These are phyloP conservation scores for Coemansia sp. DNA, from an alignment of 192 early-diverging fungal genomes.

Conservation along the genomic window DNA sequence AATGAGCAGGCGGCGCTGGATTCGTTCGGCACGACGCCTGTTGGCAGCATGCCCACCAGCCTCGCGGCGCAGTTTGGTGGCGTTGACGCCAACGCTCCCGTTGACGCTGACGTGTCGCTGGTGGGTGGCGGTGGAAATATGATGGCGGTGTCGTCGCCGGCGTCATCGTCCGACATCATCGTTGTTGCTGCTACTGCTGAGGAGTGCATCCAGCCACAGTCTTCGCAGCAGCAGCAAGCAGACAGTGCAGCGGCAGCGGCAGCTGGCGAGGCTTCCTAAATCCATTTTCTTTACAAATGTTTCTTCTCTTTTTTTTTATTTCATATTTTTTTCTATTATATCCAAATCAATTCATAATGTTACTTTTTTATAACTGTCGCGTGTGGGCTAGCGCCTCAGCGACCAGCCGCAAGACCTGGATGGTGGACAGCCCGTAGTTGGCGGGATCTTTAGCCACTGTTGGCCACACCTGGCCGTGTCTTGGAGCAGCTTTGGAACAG, in stretches of 20 bases:
- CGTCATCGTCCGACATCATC: conserved; percentile 3
- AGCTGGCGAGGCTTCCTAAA: not conserved
- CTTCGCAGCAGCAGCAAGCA: conserved; percentile 5
- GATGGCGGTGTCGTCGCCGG: conserved; percentile 23
- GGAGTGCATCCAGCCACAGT: conserved; percentile 9
- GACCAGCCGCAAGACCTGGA: conserved; percentile 20
- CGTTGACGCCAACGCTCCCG: not conserved
- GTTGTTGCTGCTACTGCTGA: not conserved
- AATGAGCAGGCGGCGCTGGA: conserved; percentile 38
- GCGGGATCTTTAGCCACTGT: conserved; percentile 68
- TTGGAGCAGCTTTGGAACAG: conserved; percentile 79
- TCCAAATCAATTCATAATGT: not conserved
- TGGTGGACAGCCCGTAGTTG: conserved; percentile 22
- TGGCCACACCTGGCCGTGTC: conserved; percentile 91
- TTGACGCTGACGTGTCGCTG: conserved; percentile 38
- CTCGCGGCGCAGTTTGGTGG: conserved; percentile 16
- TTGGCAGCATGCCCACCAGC: conserved; percentile 39
- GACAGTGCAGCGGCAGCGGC: conserved; percentile 5
- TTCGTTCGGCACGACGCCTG: conserved; percentile 52
- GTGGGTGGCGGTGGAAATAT: conserved; percentile 8
- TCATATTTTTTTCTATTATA: not conserved
- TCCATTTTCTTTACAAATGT: not conserved
- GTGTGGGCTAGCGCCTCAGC: conserved; percentile 18
- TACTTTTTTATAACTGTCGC: conserved; percentile 11
- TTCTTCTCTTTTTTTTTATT: not conserved